Evolutionary conservation across 345 rosid species (phyloP), one percentile per base, ranked within the genome.

Genomic region (Hibiscus syriacus): DNA sequence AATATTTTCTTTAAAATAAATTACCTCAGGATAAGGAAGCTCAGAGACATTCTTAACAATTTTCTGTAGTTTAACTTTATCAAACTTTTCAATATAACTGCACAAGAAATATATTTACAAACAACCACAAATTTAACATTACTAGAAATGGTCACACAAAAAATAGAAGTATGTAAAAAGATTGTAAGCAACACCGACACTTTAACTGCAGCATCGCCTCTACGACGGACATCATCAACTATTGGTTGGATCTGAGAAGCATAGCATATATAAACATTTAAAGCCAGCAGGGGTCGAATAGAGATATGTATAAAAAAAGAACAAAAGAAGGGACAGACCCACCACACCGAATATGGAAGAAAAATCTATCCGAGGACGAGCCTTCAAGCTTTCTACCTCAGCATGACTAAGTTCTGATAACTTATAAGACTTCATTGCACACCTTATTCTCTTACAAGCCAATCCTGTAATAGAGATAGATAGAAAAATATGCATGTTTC

Each of bases 41-140:
- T n/a, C n/a, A 0, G 89, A 79, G 25, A 89, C 88, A 72, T 67
- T 67, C 75, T 81, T 92, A 38, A 93, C 86, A 30, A 86, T 72
- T 23, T 81, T 75, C 60, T 76, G 77, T 55, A 93, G 70, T 3
- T 80, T 79, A 55, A 88, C 96, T 77, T 80, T 90, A 85, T 90
- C 97, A 73, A 90, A 93, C 73, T 59, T 90, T 63, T 80, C 80
- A 48, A 97, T 93, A 72, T 83, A 86, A 67, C 97, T 93, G 76
- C 79, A 77, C 67, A 61, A 67, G 0, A 26, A 38, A 53, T 29
- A 55, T 8, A 69, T 14, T 14, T 9, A 5, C 3, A 59, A 56
- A 45, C 23, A n/a, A 72, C n/a, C 45, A 19, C 32, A 13, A 0
- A 6, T 13, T 29, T 14, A 54, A 38, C 16, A 48, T 55, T 8